These are phyloP conservation scores for Emericellopsis cladophorae DNA, from an alignment of 2,329 filamentous ascomycete genomes.

Conservation along the genomic window DNA sequence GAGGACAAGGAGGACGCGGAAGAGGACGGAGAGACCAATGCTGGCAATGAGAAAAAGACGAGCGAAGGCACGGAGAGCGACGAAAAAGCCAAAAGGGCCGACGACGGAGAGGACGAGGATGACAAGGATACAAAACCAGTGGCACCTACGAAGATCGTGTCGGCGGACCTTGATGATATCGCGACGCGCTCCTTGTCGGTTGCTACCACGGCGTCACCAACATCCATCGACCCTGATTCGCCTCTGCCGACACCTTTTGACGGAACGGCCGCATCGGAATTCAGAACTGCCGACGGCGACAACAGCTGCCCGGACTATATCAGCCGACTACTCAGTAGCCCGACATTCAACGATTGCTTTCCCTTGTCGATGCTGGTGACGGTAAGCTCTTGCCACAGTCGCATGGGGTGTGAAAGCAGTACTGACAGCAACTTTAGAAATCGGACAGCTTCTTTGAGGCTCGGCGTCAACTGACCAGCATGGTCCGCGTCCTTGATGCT, in stretches of 20 bases:
- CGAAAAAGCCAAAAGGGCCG: not conserved
- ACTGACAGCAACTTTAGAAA: conserved; percentile 36
- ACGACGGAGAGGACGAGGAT: not conserved
- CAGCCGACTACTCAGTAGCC: conserved; percentile 48
- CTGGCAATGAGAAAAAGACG: conserved; percentile 8
- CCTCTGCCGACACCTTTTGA: conserved; percentile 56
- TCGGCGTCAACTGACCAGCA: conserved; percentile 54
- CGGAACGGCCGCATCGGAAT: conserved; percentile 48
- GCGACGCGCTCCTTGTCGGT: not conserved
- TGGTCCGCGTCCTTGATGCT: conserved; percentile 67
- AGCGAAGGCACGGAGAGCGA: conserved; percentile 2
- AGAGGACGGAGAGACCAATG: conserved; percentile 1
- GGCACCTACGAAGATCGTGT: conserved; percentile 1
- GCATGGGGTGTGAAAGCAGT: not conserved
- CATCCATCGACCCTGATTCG: conserved; percentile 12
- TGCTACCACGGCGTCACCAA: conserved; percentile 7
- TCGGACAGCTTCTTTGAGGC: conserved; percentile 77
- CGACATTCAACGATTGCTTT: conserved; percentile 61
- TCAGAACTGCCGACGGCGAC: conserved; percentile 34
- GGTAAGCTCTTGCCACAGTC: conserved; percentile 29
- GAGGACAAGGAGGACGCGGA: conserved; percentile 7
- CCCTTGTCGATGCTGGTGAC: conserved; percentile 76
- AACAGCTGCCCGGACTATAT: conserved; percentile 55
- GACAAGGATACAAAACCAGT: not conserved
- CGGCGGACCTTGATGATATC: conserved; percentile 1